These are phyloP conservation scores for Thelonectria olida DNA, from an alignment of 2,329 filamentous ascomycete genomes.

Conservation along the genomic window DNA sequence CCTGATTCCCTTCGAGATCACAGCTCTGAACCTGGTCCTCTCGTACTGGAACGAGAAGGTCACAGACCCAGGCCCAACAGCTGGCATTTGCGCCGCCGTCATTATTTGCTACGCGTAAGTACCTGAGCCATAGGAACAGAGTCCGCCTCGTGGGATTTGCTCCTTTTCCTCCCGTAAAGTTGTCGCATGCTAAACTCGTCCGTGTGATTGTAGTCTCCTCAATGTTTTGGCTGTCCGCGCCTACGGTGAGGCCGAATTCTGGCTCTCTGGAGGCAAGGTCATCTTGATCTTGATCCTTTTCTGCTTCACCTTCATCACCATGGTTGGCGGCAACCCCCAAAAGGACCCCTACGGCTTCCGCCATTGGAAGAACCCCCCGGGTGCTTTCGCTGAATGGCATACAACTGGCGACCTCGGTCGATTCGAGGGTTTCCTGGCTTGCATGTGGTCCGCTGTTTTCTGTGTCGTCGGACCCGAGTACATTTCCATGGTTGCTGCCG, in stretches of 20 bases:
- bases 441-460: constrained; percentile 71
- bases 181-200: constrained; percentile 41
- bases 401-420: constrained; percentile 69
- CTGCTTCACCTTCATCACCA: constrained; percentile 80
- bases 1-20: constrained; percentile 55
- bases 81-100: constrained; percentile 66
- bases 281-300: constrained; percentile 74
- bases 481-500: constrained; percentile 74
- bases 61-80: constrained; percentile 73
- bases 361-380: constrained; percentile 63
- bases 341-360: constrained; percentile 76
- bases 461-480: constrained; percentile 75
- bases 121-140: not conserved
- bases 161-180: constrained; percentile 1
- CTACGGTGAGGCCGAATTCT: constrained; percentile 79
- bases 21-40: constrained; percentile 54
- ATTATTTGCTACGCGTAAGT: constrained; percentile 67
- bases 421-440: constrained; percentile 76
- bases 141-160: constrained; percentile 8
- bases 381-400: constrained; percentile 61
- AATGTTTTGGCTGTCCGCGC: constrained; percentile 73
- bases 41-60: constrained; percentile 51
- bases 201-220: constrained; percentile 53
- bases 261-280: constrained; percentile 70
- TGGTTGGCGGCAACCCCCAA: constrained; percentile 80